phyloP scores from a whole-genome alignment of 2,329 filamentous ascomycete genomes.

The Camillea tinctor region DNA sequence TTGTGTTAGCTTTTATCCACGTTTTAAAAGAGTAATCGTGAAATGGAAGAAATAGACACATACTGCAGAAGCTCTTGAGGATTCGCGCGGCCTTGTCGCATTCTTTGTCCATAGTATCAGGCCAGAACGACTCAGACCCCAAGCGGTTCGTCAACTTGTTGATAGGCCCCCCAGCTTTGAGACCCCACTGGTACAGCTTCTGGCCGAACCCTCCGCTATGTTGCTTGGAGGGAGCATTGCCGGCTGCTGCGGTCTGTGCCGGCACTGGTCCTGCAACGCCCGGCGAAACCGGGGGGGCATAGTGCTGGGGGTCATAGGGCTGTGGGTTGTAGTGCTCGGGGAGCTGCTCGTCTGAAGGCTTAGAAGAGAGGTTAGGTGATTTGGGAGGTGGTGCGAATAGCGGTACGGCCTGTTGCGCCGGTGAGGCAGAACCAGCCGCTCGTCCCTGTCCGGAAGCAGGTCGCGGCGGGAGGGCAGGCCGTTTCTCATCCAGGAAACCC shows the following conservation, averaged over 20 bases:
- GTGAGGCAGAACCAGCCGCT: constrained; percentile 4
- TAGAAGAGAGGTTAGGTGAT: constrained; percentile 1
- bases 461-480: constrained; percentile 15
- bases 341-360: neutral
- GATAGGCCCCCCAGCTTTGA: constrained; percentile 64
- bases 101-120: constrained; percentile 82
- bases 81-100: constrained; percentile 88
- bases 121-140: constrained; percentile 82
- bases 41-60: constrained; percentile 26
- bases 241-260: neutral
- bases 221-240: constrained; percentile 1
- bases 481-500: constrained; percentile 13
- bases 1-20: constrained; percentile 4
- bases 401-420: constrained; percentile 1
- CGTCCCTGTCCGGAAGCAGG: neutral
- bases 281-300: neutral
- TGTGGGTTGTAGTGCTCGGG: neutral
- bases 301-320: neutral
- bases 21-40: neutral
- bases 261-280: too few species aligned
- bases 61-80: constrained; percentile 81
- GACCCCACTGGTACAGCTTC: constrained; percentile 22
- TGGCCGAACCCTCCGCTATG: constrained; percentile 10
- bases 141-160: constrained; percentile 81
- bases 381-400: constrained; percentile 9